Evolutionary conservation across 345 rosid species (phyloP), one percentile per base, ranked within the genome.

Genomic region (Arabidopsis suecica): DNA sequence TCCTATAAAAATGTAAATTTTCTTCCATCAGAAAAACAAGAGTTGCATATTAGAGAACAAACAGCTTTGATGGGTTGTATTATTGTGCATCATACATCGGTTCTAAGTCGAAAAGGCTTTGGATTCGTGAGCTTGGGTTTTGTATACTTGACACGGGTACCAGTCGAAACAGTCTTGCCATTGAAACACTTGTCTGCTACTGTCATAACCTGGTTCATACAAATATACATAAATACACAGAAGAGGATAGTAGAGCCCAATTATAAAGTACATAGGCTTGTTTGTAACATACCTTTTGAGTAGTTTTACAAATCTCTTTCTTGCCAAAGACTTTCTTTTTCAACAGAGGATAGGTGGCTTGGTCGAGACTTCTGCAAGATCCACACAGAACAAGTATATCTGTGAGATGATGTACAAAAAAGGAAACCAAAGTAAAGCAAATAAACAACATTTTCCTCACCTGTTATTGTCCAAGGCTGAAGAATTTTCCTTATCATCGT

Each of bases 61-160:
- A 28, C 1, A 12, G 69, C 22, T 51, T 41, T 18, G 34, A 16
- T 63, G 22, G 9, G 48, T 64, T 48, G 36, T 44, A 20, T 6
- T 8, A 41, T 54, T 65, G 72, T 25, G 70, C 64, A 61, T 82
- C 76, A 56, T 87, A 95, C 99, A 86, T 95, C 90, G 13, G 97
- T 92, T 83, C 98, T 87, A 48, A 95, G 89, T 72, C 99, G 81
- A 76, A 95, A 95, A 44, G 99, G 99, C 84, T 88, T 95, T 56
- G 99, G 98, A 86, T 89, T 84, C 5, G 98, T 95, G 30, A 89
- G 85, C 81, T 82, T 90, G 60, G 94, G 93, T 72, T 89, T 92
- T 68, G 65, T 74, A 51, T 82, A 83, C 82, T 86, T 86, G 61
- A 81, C 69, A 16, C 57, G 47, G 68, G 67, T 72, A 72, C 61